Evolutionary conservation across 2,329 filamentous ascomycete genomes (phyloP).

Genomic region (Ceratocystis huliohia): DNA sequence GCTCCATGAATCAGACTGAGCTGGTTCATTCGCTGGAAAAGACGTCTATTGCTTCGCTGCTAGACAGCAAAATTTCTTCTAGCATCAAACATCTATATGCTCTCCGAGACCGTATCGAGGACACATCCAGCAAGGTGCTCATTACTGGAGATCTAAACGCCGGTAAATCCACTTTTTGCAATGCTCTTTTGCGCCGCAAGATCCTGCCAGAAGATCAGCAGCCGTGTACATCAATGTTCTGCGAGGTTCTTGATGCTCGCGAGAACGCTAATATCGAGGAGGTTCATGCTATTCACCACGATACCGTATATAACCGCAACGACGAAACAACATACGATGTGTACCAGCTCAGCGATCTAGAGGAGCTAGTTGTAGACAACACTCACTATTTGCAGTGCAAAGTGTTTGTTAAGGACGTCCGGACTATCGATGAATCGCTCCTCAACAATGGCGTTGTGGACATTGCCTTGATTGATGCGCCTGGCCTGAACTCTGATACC

Average conservation of each 20-base stretch:
- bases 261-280: constrained; percentile 89
- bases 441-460: constrained; percentile 97
- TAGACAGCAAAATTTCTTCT: constrained; percentile 88
- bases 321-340: constrained; percentile 93
- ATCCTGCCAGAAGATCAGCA: constrained; percentile 93
- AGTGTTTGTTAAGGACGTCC: constrained; percentile 83
- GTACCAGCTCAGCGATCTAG: constrained; percentile 62
- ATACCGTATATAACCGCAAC: constrained; percentile 66
- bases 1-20: constrained; percentile 72
- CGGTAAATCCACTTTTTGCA: constrained; percentile 97
- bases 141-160: constrained; percentile 94
- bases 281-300: constrained; percentile 85
- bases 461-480: constrained; percentile 92
- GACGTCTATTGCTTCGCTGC: constrained; percentile 70
- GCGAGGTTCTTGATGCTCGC: constrained; percentile 82
- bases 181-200: constrained; percentile 85
- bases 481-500: constrained; percentile 88
- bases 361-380: constrained; percentile 82
- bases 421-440: constrained; percentile 80
- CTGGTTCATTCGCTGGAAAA: constrained; percentile 93
- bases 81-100: constrained; percentile 83
- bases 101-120: constrained; percentile 85
- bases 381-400: constrained; percentile 88
- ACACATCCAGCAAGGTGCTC: constrained; percentile 91
- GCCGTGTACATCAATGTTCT: constrained; percentile 96